Evolutionary conservation across 2,329 filamentous ascomycete species (phyloP).

Genomic region (Epichloe typhina): DNA sequence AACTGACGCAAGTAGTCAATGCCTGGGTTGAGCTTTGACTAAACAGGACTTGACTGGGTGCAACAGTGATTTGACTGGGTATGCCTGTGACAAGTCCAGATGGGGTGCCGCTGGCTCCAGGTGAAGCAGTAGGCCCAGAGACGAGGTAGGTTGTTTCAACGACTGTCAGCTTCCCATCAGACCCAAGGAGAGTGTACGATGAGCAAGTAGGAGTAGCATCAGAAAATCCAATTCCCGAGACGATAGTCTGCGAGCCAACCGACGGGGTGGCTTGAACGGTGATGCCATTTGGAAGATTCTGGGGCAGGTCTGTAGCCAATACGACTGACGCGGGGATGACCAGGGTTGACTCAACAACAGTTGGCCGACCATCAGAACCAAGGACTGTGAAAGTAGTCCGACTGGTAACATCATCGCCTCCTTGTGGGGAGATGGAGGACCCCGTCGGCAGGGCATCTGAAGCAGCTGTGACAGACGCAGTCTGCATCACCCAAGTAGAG

Average conservation of each 20-base stretch:
- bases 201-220: constrained; percentile 13
- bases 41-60: constrained; percentile 1
- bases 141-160: constrained; percentile 15
- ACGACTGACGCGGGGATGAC: constrained; percentile 12
- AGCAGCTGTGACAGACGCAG: constrained; percentile 2
- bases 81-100: constrained; percentile 14
- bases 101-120: background rate
- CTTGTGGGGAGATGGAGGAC: constrained; percentile 1
- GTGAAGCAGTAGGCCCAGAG: constrained; percentile 8
- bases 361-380: constrained; percentile 20
- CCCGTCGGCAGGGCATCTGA: constrained; percentile 3
- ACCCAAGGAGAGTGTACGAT: constrained; percentile 17
- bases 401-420: constrained; percentile 6
- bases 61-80: constrained; percentile 11
- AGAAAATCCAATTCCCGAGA: constrained; percentile 7
- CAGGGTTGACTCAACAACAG: constrained; percentile 22
- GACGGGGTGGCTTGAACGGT: constrained; percentile 3
- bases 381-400: constrained; percentile 15
- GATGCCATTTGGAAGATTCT: constrained; percentile 6
- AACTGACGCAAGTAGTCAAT: constrained; percentile 18
- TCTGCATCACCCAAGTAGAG: constrained; percentile 5
- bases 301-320: constrained; percentile 6
- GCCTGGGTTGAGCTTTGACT: constrained; percentile 3
- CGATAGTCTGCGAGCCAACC: constrained; percentile 1
- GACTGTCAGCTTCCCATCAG: constrained; percentile 16